Conservation (phyloP, 345 rosid species). For the Mercurialis annua region DNA sequence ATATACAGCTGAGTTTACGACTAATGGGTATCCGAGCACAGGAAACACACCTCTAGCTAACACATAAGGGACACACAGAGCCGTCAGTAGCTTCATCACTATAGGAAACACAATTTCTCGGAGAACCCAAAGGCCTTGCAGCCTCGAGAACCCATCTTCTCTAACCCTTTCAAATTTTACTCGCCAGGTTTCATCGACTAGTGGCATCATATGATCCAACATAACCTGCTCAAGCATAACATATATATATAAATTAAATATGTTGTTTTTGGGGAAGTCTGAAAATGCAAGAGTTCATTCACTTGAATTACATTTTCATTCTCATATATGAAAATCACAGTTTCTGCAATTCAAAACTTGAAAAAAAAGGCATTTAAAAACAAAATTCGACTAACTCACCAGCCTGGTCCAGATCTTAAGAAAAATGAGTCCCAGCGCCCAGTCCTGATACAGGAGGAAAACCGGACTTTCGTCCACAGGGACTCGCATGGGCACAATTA, state of each 20-base stretch:
- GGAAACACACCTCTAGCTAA: slow-evolving; percentile 92
- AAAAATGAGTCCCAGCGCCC: slow-evolving; percentile 97
- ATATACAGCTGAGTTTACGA: slow-evolving; percentile 91
- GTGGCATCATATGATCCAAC: slow-evolving; percentile 98
- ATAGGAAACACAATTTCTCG: slow-evolving; percentile 87
- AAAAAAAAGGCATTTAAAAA: not conserved
- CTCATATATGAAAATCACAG: not conserved
- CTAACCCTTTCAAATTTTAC: slow-evolving; percentile 87
- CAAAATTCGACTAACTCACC: slow-evolving; percentile 41
- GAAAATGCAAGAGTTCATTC: no score
- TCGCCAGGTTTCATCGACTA: slow-evolving; percentile 92
- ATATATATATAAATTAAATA: no score
- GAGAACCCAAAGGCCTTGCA: slow-evolving; percentile 90
- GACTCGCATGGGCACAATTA: slow-evolving; percentile 98
- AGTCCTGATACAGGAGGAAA: slow-evolving; percentile 94
- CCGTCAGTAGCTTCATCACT: slow-evolving; percentile 90
- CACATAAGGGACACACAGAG: slow-evolving; percentile 91
- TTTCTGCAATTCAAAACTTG: not conserved
- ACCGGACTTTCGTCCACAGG: slow-evolving; percentile 99
- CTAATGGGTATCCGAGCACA: slow-evolving; percentile 81
- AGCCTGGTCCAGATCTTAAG: slow-evolving; percentile 98
- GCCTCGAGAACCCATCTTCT: slow-evolving; percentile 91
- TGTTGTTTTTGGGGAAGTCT: no score
- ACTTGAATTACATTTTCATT: not conserved
- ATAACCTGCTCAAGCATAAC: slow-evolving; percentile 54